Base-by-base conservation (phyloP, 768 basidiomycete genomes). In the Suillus subluteus region DNA sequence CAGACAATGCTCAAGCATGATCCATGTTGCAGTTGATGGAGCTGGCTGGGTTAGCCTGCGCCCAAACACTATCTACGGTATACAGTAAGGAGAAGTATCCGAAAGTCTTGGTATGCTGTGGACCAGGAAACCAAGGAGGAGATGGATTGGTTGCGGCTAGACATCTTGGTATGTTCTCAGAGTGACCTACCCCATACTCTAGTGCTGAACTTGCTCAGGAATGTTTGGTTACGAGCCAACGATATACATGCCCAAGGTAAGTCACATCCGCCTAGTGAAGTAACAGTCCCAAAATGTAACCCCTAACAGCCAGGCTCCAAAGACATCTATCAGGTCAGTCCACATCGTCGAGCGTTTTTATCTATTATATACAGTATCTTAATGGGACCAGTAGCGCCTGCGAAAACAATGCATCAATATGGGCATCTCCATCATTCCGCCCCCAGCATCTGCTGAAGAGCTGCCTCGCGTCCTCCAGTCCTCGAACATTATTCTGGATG, bases 101-200 rank as follows among this genome's bases (percentile, higher is more conserved):
- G 44, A 86, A 88, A 13, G 94, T 99, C 7, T 82, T 99, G n/a
- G 93, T 99, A 13, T 95, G 94, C 73, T 98, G 96, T 75, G 98
- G 98, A 21, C 96, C 98, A 8, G 98, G 98, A 50, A 99, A 99
- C 73, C 97, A 99, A 82, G 95, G 87, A 79, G 98, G 98, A 15
- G 98, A 99, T 79, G 98, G 98, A 4, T 82, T 99, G 0, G 97
- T 98, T 32, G 98, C 98, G 37, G 98, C 98, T 52, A 84, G 97
- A 54, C 98, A 99, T 79, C 86, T 99, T 9, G 88, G 94, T 93
- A 70, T 64, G 86, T 74, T 12, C 4, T 68, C 44, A 32, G 32
- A 16, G 38, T 38, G 26, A 48, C 12, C n/a, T 6, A 11, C 35
- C 5, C 30, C 26, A 52, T 40, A 38, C 26, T 38, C 2, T 6